Conservation (phyloP, 805 yeast species). For the Jamesozyma rosinii region DNA sequence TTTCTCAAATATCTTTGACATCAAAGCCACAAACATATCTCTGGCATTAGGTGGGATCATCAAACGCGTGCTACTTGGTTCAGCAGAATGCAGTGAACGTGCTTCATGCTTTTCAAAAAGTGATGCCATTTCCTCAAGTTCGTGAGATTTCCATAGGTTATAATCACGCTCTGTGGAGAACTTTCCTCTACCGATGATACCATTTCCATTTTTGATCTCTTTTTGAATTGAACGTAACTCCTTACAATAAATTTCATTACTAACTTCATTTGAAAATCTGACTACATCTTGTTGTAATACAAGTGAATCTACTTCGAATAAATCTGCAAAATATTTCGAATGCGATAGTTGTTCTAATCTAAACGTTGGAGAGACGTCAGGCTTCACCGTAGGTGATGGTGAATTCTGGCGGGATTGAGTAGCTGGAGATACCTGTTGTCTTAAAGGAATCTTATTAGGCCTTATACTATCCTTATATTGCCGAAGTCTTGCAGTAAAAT, state of each 20-base stretch:
- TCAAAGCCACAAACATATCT: constrained; percentile 34
- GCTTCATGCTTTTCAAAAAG: constrained; percentile 20
- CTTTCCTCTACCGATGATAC: constrained; percentile 28
- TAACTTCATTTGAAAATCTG: constrained; percentile 15
- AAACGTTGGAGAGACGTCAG: constrained; percentile 38
- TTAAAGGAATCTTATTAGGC: neutral
- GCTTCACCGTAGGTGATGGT: neutral
- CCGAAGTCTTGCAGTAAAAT: constrained; percentile 33
- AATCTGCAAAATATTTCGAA: constrained; percentile 36
- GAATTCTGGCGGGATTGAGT: neutral
- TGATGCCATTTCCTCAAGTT: constrained; percentile 26
- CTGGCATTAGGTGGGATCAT: constrained; percentile 38
- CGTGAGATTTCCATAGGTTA: constrained; percentile 36
- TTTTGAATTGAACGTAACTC: constrained; percentile 10
- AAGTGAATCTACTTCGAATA: constrained; percentile 42
- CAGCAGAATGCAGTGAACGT: neutral
- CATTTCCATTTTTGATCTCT: constrained; percentile 20
- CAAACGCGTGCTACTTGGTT: neutral
- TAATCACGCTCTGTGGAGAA: constrained; percentile 32
- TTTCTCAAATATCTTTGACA: constrained; percentile 36
- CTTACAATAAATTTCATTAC: constrained; percentile 13
- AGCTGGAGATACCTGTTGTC: neutral
- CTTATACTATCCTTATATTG: constrained; percentile 30
- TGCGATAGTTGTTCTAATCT: constrained; percentile 46
- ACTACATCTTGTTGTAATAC: constrained; percentile 49